phyloP scores from a whole-genome alignment of 2,329 filamentous ascomycete genomes.

The Aspergillus sp. region DNA sequence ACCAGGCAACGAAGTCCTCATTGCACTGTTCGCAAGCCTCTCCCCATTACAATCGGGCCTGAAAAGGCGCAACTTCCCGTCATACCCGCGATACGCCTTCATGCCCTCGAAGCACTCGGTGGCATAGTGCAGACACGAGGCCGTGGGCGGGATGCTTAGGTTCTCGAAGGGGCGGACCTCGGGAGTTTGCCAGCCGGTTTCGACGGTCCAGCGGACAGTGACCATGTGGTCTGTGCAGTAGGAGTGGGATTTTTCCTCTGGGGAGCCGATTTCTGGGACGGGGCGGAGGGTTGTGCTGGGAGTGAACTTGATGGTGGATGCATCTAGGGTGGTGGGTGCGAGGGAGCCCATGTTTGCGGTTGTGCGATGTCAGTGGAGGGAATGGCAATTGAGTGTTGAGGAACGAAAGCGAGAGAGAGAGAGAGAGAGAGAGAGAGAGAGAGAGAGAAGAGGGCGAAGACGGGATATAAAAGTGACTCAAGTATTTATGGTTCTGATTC shows the following conservation, averaged over 20 bases:
- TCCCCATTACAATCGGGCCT: constrained; percentile 66
- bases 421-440: background rate
- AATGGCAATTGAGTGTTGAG: background rate
- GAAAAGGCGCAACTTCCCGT: constrained; percentile 69
- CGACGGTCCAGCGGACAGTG: constrained; percentile 59
- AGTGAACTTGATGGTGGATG: constrained; percentile 34
- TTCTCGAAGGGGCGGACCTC: constrained; percentile 71
- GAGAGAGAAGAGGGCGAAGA: background rate
- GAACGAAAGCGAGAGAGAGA: background rate
- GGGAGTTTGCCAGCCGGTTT: constrained; percentile 65
- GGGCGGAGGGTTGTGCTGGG: constrained; percentile 27
- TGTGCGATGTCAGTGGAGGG: background rate
- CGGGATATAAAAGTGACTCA: background rate
- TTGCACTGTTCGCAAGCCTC: constrained; percentile 51
- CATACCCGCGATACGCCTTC: constrained; percentile 63
- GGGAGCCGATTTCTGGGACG: constrained; percentile 33
- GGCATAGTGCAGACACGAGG: constrained; percentile 77
- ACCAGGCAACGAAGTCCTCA: constrained; percentile 65
- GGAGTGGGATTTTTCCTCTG: constrained; percentile 34
- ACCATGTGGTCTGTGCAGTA: constrained; percentile 82
- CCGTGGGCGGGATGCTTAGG: constrained; percentile 70
- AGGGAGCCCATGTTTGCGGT: constrained; percentile 25
- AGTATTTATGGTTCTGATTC: background rate
- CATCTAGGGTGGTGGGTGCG: constrained; percentile 31
- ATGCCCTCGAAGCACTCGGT: constrained; percentile 86